These are phyloP conservation scores for Solanum hybrid DNA, from an alignment of 305 asterid species.

Conservation along the genomic window DNA sequence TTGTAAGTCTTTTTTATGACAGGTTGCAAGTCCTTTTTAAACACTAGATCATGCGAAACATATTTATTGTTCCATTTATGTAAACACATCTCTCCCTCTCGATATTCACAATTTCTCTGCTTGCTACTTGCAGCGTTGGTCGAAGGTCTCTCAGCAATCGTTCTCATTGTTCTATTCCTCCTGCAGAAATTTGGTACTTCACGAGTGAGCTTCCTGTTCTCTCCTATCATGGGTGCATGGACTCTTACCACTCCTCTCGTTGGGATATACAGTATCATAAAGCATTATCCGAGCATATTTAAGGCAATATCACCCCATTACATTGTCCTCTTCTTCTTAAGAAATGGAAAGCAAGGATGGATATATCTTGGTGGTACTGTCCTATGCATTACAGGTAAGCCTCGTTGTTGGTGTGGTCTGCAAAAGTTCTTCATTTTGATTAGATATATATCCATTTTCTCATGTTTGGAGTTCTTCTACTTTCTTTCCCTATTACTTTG, in stretches of 20 bases:
- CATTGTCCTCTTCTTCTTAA: conserved; percentile 22
- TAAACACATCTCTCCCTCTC: neutral
- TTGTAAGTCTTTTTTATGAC: neutral
- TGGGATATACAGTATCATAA: conserved; percentile 32
- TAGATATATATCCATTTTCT: neutral
- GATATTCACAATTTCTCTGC: neutral
- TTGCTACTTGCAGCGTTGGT: conserved; percentile 31
- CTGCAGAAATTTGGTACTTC: conserved; percentile 41
- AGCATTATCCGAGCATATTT: conserved; percentile 33
- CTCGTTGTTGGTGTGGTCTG: neutral
- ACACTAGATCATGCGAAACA: neutral
- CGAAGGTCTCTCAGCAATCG: conserved; percentile 30
- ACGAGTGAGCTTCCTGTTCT: conserved; percentile 38
- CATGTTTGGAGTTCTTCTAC: neutral
- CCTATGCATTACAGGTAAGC: conserved; percentile 40
- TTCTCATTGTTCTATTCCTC: conserved; percentile 32
- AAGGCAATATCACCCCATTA: conserved; percentile 43
- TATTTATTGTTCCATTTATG: neutral
- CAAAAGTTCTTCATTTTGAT: neutral
- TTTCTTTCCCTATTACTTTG: neutral
- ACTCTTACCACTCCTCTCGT: conserved; percentile 33
- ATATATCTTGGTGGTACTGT: conserved; percentile 31
- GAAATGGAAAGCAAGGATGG: conserved; percentile 43
- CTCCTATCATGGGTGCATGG: conserved; percentile 45
- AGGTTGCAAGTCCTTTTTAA: neutral